These are phyloP conservation scores for Kwoniella shivajii DNA, from an alignment of 1,284 basidiomycete genomes.

Conservation along the genomic window DNA sequence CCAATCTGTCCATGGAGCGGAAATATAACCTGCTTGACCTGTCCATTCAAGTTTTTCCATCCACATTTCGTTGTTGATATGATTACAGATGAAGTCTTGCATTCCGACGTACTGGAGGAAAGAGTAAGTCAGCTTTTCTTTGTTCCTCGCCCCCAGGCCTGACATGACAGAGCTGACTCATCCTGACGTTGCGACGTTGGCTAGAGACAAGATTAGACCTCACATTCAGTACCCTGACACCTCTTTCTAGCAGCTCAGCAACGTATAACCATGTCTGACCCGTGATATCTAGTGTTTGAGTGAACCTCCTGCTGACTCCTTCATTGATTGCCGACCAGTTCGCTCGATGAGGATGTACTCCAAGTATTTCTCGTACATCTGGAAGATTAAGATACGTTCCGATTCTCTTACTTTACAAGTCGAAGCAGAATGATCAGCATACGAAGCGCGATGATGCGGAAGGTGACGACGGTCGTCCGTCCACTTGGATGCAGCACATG, in stretches of 20 bases:
- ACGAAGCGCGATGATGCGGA: too few relatives aligned
- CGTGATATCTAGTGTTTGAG: conserved; percentile 33
- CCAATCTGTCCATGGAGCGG: conserved; percentile 56
- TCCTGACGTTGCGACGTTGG: background rate
- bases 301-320: conserved; percentile 53
- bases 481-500: background rate
- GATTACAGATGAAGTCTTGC: conserved; percentile 77
- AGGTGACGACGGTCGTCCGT: too few relatives aligned
- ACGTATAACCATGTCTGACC: conserved; percentile 61
- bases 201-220: conserved; percentile 6
- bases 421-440: too few relatives aligned
- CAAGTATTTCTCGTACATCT: conserved; percentile 61
- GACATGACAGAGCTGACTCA: background rate
- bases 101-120: conserved; percentile 53
- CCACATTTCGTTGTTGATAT: conserved; percentile 68
- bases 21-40: conserved; percentile 61
- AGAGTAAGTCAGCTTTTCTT: background rate
- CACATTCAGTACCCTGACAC: conserved; percentile 66
- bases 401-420: conserved; percentile 44
- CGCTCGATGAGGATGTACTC: conserved; percentile 61
- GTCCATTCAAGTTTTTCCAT: conserved; percentile 65
- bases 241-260: conserved; percentile 71
- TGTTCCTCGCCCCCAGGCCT: background rate
- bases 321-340: conserved; percentile 61
- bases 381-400: conserved; percentile 62